phyloP scores from a whole-genome alignment of 2,329 filamentous ascomycete genomes.

The Fusarium marasasianum region DNA sequence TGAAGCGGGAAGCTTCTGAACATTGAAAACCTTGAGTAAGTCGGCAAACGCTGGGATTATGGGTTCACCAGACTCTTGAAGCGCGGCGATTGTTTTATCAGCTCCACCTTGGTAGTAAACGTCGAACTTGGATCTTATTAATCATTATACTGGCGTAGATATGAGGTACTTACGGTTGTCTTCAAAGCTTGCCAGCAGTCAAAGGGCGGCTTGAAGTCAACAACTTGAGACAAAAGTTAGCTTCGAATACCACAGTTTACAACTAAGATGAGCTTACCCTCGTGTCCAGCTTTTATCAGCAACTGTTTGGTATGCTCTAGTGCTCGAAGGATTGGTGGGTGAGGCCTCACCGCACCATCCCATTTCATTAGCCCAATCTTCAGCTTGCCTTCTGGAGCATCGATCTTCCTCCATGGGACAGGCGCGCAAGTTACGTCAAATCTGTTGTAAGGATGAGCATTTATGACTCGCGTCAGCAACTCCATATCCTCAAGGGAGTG shows the following conservation, averaged over 20 bases:
- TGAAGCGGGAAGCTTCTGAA: neutral
- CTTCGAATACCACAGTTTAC: fast-evolving
- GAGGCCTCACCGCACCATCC: constrained; percentile 15
- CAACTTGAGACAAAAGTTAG: neutral
- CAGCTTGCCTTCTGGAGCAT: neutral
- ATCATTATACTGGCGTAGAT: fast-evolving
- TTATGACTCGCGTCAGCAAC: neutral
- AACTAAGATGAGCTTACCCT: neutral
- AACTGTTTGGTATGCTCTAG: neutral
- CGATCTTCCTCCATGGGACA: neutral
- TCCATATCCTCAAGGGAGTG: constrained; percentile 10
- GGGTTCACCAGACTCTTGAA: constrained; percentile 9
- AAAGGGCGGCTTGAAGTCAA: constrained; percentile 15
- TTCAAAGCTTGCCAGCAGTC: constrained; percentile 10
- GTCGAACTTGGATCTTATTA: neutral
- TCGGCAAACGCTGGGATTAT: neutral
- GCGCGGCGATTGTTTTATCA: neutral
- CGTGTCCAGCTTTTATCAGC: neutral
- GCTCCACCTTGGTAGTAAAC: constrained; percentile 11
- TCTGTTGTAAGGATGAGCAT: neutral
- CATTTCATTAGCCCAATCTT: constrained; percentile 5
- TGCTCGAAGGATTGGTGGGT: constrained; percentile 13
- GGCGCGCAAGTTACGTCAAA: constrained; percentile 1
- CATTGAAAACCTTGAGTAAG: constrained; percentile 1
- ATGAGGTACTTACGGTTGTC: neutral